These are phyloP conservation scores for Botryobasidium botryosum DNA, from an alignment of 768 basidiomycete genomes.

Conservation along the genomic window DNA sequence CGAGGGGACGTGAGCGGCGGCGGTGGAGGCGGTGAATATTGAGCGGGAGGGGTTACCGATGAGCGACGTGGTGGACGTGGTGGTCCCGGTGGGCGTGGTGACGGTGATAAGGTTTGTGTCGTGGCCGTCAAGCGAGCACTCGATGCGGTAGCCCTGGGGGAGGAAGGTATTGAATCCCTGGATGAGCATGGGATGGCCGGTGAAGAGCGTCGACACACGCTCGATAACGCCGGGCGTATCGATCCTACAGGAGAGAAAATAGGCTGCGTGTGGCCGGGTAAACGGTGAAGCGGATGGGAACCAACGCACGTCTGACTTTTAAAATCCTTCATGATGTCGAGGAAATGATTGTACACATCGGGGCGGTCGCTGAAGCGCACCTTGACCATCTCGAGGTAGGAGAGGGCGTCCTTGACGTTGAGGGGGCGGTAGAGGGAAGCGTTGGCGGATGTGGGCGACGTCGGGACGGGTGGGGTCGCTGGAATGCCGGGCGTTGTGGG, in stretches of 20 bases:
- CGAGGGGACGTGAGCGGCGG: background rate
- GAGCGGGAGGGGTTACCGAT: conserved; percentile 9
- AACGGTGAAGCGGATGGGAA: background rate
- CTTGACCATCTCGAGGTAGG: conserved; percentile 21
- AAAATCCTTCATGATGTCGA: conserved; percentile 65
- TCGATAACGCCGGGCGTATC: conserved; percentile 96
- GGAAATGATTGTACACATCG: conserved; percentile 15
- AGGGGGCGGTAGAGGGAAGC: conserved; percentile 8
- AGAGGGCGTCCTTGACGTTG: conserved; percentile 15
- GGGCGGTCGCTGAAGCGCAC: conserved; percentile 17
- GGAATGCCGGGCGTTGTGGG: background rate
- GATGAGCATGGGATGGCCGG: conserved; percentile 76
- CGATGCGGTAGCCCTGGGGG: conserved; percentile 86
- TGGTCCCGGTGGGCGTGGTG: conserved; percentile 21
- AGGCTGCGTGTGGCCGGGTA: conserved; percentile 1
- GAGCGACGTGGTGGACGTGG: conserved; percentile 8
- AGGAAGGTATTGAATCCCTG: conserved; percentile 98
- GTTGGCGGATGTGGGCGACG: conserved; percentile 6
- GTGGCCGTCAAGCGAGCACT: conserved; percentile 24
- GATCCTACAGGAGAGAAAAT: conserved; percentile 37
- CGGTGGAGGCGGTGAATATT: conserved; percentile 1
- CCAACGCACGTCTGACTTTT: conserved; percentile 75
- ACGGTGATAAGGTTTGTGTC: conserved; percentile 29
- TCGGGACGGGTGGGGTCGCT: background rate
- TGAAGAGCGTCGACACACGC: conserved; percentile 85